phyloP scores from a whole-genome alignment of 345 rosid genomes.

The Nasturtium officinale region DNA sequence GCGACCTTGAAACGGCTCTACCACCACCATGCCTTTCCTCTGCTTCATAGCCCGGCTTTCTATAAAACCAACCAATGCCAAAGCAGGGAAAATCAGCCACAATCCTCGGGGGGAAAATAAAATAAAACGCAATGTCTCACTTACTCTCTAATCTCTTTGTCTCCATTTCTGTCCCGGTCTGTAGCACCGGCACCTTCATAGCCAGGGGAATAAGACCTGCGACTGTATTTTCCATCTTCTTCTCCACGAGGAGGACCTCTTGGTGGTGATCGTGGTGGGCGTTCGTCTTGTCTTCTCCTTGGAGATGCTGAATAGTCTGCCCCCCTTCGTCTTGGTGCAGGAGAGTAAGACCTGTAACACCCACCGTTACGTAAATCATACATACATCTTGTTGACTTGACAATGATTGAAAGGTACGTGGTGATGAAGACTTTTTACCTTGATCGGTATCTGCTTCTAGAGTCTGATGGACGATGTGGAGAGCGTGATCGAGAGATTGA shows the following conservation, averaged over 20 bases:
- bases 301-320: constrained; percentile 75
- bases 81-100: not conserved
- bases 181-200: constrained; percentile 50
- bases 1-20: constrained; percentile 60
- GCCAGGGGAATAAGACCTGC: constrained; percentile 69
- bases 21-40: constrained; percentile 51
- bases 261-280: constrained; percentile 71
- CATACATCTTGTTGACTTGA: not conserved
- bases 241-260: constrained; percentile 74
- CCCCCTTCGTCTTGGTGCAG: constrained; percentile 63
- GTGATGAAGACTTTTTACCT: constrained; percentile 51
- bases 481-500: constrained; percentile 78
- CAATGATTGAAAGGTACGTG: not conserved
- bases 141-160: constrained; percentile 58
- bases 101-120: not conserved
- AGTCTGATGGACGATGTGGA: constrained; percentile 66
- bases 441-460: constrained; percentile 78
- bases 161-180: constrained; percentile 46
- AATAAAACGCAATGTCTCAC: constrained; percentile 31
- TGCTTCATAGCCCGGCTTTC: constrained; percentile 52
- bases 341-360: constrained; percentile 77
- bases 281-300: constrained; percentile 62
- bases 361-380: not conserved
- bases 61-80: constrained; percentile 33
- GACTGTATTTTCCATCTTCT: constrained; percentile 51